A percentile compares a stretch with the other conserved stretches of the same genome.
Evolutionary conservation across 176 grass and related monocot genomes (phyloP).

Genomic region (Pontederia crassipes): DNA sequence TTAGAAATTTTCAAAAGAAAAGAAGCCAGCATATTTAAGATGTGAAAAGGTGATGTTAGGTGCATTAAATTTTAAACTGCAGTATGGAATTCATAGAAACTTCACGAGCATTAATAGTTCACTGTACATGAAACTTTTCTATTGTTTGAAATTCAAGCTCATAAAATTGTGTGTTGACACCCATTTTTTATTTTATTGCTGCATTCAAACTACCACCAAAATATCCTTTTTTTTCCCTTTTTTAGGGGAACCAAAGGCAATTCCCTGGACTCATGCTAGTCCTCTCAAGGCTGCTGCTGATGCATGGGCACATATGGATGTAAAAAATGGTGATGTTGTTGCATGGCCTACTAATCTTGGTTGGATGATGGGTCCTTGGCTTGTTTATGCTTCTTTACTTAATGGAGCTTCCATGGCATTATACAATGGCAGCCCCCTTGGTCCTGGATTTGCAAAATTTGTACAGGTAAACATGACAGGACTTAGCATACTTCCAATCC

Average conservation of each 20-base stretch:
- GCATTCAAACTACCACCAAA: background rate
- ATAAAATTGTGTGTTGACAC: no score
- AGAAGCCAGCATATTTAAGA: no score
- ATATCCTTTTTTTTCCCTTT: background rate
- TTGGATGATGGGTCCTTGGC: conserved; percentile 99
- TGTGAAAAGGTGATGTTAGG: no score
- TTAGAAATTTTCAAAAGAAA: no score
- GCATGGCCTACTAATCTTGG: conserved; percentile 98
- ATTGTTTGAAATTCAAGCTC: no score
- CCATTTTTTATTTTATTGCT: no score
- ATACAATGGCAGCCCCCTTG: conserved; percentile 80
- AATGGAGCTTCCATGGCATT: conserved; percentile 97
- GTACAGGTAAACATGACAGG: conserved; percentile 53
- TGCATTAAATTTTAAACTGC: no score
- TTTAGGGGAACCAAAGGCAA: conserved; percentile 90
- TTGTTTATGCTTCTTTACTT: conserved; percentile 85
- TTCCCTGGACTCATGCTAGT: conserved; percentile 86
- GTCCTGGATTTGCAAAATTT: conserved; percentile 79
- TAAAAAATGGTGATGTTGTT: conserved; percentile 84
- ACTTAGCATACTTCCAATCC: background rate
- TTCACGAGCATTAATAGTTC: no score
- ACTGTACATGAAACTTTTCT: no score
- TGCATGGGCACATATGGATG: conserved; percentile 97
- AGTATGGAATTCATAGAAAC: no score
- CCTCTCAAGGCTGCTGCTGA: conserved; percentile 92